Base-by-base conservation (phyloP, 192 early-diverging fungal species). In the Jimgerdemannia lactiflua region DNA sequence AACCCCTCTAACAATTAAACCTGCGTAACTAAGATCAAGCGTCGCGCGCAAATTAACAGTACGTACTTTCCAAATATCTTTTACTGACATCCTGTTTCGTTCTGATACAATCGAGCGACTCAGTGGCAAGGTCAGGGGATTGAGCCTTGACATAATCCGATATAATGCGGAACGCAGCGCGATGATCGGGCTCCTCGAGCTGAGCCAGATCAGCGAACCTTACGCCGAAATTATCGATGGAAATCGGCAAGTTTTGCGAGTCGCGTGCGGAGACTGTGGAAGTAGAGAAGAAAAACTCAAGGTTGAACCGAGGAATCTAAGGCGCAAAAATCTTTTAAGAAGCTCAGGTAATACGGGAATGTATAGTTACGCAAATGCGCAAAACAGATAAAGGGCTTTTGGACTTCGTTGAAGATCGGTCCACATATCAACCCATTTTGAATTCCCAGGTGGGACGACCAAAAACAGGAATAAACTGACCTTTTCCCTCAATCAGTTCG, bases 141-240 rank as follows among this genome's bases (percentile, higher is more conserved):
- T 66, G 69, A 3, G 39, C 10, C 73, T 78, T 80, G 3, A 91
- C 86, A 70, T 81, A 70, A 11, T 91, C 86, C 10, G 84, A 77
- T 7, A 91, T 78, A 54, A 87, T 77, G 44, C 76, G 77, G 41
- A 87, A 82, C 19, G 87, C 72, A 14, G 85, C 77, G 39, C 74
- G 78, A 73, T 84, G 67, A 75, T 87, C 79, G 10, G 86, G 87
- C 49, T 85, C 84, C 19, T 88, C 90, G 4, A 93, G 76, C 43
- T 85, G 79, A 42, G 75, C 71, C 18, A 92, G 79, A 72, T 88
- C 80, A 43, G 79, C 80, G 72, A 94, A 92, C 17, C 93, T 89
- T 39, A 94, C 44, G 17, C 79, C 79, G 71, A 95, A 94, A 44
- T 85, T 83, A 39, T 93, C 92, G 63, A 92, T 80, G 9, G 85